Base-by-base conservation (phyloP, 2,329 filamentous ascomycete species). In the Neofusicoccum ribis region DNA sequence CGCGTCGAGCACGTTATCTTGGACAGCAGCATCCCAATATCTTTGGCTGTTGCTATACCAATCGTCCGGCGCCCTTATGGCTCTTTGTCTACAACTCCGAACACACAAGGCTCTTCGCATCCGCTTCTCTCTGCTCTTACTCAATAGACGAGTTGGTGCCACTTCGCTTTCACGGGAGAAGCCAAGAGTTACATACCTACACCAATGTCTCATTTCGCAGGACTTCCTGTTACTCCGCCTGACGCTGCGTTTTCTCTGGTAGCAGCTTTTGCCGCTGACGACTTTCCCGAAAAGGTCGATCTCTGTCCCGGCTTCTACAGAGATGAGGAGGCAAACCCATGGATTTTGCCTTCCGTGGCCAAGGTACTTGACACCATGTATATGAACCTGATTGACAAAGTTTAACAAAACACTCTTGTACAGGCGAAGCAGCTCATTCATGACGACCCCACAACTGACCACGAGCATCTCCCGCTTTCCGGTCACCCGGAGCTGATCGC, bases 291-390 rank as follows among this genome's bases (percentile, higher is more conserved):
- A n/a, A 81, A 81, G 67, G 79, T 81, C 14, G 74, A 71, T 59
- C 69, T 82, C 11, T 73, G 75, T 6, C 68, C 72, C 5, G 79
- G 79, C 14, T 71, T 76, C 20, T 81, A 81, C 67, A 73, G 77
- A 51, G 74, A 78, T 43, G 72, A 79, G 47, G 68, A 75, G 3
- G 76, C 70, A 5, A 66, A 70, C 47, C 73, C 77, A 5, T 80
- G 78, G 78, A 71, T 76, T 11, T 64, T 80, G 50, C 76, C 76
- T 23, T 71, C 71, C 17, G 77, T 79, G 14, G 68, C 68, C 31
- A 36, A 36, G 31, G 34, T 31, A 31, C 5, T 31, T 31, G 27
- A 31, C 27, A 31, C 62, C 44, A 64, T 14, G 5, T 20, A 11
- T 23, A 9, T 54, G 5, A 20, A n/a, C 44, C 60, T 27, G 12